Evolutionary conservation across 805 yeast species (phyloP), one percentile per base, ranked within the genome.

Genomic region (Wickerhamiella alocasiicola): DNA sequence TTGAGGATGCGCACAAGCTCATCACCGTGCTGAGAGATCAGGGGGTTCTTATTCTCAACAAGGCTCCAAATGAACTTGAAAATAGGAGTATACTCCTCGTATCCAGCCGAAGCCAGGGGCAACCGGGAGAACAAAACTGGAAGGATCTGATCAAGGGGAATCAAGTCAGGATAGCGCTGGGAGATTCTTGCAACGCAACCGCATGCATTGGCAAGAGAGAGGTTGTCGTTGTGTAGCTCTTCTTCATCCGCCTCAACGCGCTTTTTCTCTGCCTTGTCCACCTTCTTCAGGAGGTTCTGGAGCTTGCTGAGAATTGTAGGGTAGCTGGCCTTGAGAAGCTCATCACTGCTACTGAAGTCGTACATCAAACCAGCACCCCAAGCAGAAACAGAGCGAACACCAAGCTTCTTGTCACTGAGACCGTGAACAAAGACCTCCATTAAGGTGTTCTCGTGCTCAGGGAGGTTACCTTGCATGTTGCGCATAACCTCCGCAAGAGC

Each of bases 151-250:
- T 71, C 75, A 49, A 84, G 62, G 45, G 96, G 96, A 50, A 87
- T 76, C 13, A 51, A 48, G 28, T 62, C 64, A 53, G 74, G 76
- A 59, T 81, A 72, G 57, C 79, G 78, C 59, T 82, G 65, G 11
- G 81, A 72, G 81, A 91, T 70, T 63, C 98, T 76, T 13, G 95
- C 87, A 44, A 87, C 94, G 71, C 97, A 91, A 32, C 98, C 98
- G 61, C 91, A 80, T 4, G 95, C 95, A 61, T 91, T 91, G 45
- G 97, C 95, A 51, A 74, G 75, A 5, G 93, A 76, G 65, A 94
- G 72, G 63, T 78, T 78, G 52, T 82, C 72, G 45, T 75, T 79
- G 49, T 84, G 94, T 59, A 81, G 88, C 49, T 79, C 93, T 53
- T 77, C 84, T 46, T 74, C 81, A 43, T 66, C 74, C 24, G 37